A percentile compares a stretch with the other conserved stretches of the same genome.
These are phyloP conservation scores for Periglandula ipomoeae DNA, from an alignment of 2,329 filamentous ascomycete species.

Conservation along the genomic window DNA sequence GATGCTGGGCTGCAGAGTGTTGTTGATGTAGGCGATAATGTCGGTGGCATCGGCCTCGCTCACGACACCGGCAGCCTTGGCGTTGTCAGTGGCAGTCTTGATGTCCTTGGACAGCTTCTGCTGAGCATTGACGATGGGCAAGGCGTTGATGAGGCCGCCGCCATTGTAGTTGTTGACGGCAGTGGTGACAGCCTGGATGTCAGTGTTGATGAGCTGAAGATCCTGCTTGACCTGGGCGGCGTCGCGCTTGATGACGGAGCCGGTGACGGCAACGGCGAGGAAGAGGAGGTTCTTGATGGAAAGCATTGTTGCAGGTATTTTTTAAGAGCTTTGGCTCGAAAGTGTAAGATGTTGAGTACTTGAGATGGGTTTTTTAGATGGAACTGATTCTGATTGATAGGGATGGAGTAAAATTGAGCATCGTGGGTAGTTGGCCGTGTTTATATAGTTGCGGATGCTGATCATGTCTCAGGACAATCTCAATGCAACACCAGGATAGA, in stretches of 20 bases:
- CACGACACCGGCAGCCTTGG: neutral
- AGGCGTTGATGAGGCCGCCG: neutral
- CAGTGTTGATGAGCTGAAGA: neutral
- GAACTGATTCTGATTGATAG: neutral
- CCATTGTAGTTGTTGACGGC: neutral
- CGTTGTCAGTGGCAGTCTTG: neutral
- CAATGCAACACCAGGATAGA: neutral
- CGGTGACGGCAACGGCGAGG: slow-evolving; percentile 3
- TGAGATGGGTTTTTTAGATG: neutral
- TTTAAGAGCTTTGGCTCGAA: neutral
- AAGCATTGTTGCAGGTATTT: neutral
- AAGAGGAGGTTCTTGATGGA: slow-evolving; percentile 8
- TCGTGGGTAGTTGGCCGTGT: neutral
- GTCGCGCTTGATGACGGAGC: slow-evolving; percentile 6
- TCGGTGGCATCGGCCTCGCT: neutral
- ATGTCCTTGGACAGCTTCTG: neutral
- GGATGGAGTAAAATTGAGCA: neutral
- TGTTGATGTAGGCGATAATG: neutral
- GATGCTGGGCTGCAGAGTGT: neutral
- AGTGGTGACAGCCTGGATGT: neutral
- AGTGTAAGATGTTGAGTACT: neutral
- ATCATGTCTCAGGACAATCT: neutral
- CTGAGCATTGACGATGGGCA: neutral
- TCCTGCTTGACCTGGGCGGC: neutral
- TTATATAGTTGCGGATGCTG: neutral